Conservation (phyloP, 257 asterid species). For the Plantago major region DNA sequence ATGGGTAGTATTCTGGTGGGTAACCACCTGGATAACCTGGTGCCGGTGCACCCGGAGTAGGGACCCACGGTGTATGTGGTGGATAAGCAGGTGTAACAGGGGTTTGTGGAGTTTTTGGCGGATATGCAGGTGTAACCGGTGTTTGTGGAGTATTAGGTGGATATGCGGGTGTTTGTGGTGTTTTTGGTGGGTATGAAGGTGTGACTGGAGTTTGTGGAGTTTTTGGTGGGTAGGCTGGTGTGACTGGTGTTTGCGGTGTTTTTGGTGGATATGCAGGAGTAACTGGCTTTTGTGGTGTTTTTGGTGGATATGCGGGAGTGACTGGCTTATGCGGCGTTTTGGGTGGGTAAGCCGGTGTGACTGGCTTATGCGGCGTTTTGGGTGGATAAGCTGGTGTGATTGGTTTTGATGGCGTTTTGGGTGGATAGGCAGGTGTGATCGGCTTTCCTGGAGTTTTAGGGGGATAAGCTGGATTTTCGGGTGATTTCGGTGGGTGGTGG, state of each 20-base stretch:
- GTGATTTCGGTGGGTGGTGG: conserved; percentile 4
- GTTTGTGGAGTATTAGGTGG: not conserved
- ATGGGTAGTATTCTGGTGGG: conserved; percentile 3
- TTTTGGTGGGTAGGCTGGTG: conserved; percentile 15
- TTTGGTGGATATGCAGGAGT: conserved; percentile 15
- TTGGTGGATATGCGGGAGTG: conserved; percentile 10
- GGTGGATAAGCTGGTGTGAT: conserved; percentile 18
- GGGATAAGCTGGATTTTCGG: conserved; percentile 12
- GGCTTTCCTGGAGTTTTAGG: not conserved
- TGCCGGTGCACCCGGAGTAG: no score
- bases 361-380: conserved; percentile 4
- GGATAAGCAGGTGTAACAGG: conserved; percentile 20
- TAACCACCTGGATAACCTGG: no score
- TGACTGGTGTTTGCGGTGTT: conserved; percentile 6
- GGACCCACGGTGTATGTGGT: not conserved
- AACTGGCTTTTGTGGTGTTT: conserved; percentile 1
- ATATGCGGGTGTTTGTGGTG: not conserved
- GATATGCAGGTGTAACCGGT: conserved; percentile 11
- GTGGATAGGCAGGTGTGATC: not conserved
- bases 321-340: conserved; percentile 9
- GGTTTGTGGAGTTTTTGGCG: conserved; percentile 20
- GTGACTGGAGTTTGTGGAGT: no score
- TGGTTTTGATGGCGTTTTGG: conserved; percentile 6
- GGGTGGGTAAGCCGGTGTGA: conserved; percentile 20
- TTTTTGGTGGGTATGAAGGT: conserved; percentile 18